Conservation (phyloP, 208 protist species). For the Acanthamoeba royreba region DNA sequence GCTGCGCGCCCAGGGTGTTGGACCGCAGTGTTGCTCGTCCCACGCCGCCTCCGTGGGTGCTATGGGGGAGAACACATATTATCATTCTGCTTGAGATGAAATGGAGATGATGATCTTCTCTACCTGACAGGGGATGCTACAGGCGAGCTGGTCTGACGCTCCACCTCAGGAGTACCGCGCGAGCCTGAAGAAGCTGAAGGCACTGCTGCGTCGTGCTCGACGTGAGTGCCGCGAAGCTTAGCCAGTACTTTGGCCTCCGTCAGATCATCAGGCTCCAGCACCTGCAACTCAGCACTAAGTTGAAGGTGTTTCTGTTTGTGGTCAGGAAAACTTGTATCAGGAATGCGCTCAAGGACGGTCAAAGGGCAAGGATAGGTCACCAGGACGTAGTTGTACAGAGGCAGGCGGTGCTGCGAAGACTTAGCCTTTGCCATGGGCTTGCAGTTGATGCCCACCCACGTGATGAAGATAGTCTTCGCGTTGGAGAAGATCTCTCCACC, state of each 20-base stretch:
- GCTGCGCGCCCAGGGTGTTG: not conserved
- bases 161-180: too few species aligned
- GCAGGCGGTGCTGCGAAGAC: not conserved
- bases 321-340: too few species aligned
- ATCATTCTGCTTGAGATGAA: not conserved
- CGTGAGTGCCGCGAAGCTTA: conserved; percentile 28
- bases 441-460: conserved; percentile 25
- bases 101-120: too few species aligned
- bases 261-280: conserved; percentile 22
- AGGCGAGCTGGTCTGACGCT: too few species aligned
- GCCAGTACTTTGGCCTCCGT: conserved; percentile 20
- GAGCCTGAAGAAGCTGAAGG: not conserved
- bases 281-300: conserved; percentile 23
- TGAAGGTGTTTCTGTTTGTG: conserved; percentile 43
- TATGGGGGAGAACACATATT: not conserved
- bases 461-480: conserved; percentile 42
- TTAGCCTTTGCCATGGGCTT: conserved; percentile 41
- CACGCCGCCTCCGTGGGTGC: not conserved
- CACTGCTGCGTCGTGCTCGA: not conserved
- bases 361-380: not conserved
- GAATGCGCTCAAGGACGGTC: not conserved
- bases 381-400: conserved; percentile 24
- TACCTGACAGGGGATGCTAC: too few species aligned
- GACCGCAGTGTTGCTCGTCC: too few species aligned
- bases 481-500: not conserved